Base-by-base conservation (phyloP, 2,329 filamentous ascomycete genomes). In the Penicillium sp. region DNA sequence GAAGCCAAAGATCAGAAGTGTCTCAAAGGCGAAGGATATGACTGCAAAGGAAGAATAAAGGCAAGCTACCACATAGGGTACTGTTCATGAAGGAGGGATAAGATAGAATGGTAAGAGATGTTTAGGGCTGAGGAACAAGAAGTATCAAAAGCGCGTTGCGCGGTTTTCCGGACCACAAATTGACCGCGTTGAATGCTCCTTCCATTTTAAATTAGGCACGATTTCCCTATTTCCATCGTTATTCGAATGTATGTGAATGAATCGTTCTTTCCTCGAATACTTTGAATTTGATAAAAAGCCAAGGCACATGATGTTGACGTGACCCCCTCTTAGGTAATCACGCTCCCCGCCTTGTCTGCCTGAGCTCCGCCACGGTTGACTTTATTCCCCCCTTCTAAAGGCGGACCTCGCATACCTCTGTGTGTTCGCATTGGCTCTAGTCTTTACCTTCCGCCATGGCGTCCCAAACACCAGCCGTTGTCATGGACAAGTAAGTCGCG, bases 401-500 rank as follows among this genome's bases (percentile, higher is more conserved):
- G 45, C 44, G 39, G 33, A 43, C 35, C 40, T 30, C 11, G 14
- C 38, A 48, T 49, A 30, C 50, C 45, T 44, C 30, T 50, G 43
- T 48, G 41, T 50, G 44, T 50, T 42, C 30, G 44, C 40, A 57
- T 52, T 51, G 56, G 54, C 46, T 44, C 45, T 53, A 50, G 46
- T 46, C 24, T 44, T 28, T 30, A 30, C 46, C 41, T 47, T 54
- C 55, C 67, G 72, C 67, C 58, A 99, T 99, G 94, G 92, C 94
- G 72, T 88, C 89, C 79, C 92, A 97, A 85, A 97, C 94, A 73
- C 94, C 94, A 69, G 94, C 94, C 89, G 94, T 99, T 96, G 94
- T 99, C 90, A 99, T 99, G 92, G 94, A 99, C 94, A 99, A 99
- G 94, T 96, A 87, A 78, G 90, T 83, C 62, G 54, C 41, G 41